Conservation (phyloP, 176 grass and related monocot species). For the Triticum urartu region DNA sequence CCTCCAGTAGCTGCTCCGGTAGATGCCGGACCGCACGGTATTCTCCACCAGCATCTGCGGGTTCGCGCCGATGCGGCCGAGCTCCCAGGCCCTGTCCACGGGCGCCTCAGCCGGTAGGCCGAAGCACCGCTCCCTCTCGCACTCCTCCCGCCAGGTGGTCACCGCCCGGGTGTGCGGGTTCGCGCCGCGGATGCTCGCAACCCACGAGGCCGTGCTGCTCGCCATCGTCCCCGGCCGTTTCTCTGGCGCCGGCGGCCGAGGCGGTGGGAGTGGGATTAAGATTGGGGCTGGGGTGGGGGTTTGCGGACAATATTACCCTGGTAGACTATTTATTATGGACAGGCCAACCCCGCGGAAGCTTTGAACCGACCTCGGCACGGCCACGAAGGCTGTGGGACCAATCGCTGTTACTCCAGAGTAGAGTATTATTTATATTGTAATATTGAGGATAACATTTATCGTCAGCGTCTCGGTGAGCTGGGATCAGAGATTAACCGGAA, state of each 20-base stretch:
- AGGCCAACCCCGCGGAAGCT: background rate
- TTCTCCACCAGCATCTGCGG: constrained; percentile 55
- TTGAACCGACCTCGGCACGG: background rate
- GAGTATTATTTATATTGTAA: no score
- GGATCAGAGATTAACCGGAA: no score
- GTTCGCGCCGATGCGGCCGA: background rate
- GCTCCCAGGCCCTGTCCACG: constrained; percentile 59
- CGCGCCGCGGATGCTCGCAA: constrained; percentile 61
- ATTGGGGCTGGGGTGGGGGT: background rate
- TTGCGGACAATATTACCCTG: no score
- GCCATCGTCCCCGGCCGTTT: constrained; percentile 42
- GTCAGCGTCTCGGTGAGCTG: no score
- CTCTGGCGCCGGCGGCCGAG: background rate
- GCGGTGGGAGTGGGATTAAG: background rate
- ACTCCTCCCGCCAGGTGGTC: constrained; percentile 1
- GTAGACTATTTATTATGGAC: constrained; percentile 1
- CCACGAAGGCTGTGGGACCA: no score
- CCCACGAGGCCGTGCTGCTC: constrained; percentile 66
- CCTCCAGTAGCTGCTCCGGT: constrained; percentile 87
- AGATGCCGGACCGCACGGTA: constrained; percentile 88
- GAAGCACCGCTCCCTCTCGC: constrained; percentile 55
- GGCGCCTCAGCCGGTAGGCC: constrained; percentile 78
- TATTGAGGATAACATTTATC: no score
- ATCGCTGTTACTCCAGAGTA: no score
- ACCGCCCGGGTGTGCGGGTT: constrained; percentile 81